Base-by-base conservation (phyloP, 805 yeast species). In the Saccharomyces paradoxus region DNA sequence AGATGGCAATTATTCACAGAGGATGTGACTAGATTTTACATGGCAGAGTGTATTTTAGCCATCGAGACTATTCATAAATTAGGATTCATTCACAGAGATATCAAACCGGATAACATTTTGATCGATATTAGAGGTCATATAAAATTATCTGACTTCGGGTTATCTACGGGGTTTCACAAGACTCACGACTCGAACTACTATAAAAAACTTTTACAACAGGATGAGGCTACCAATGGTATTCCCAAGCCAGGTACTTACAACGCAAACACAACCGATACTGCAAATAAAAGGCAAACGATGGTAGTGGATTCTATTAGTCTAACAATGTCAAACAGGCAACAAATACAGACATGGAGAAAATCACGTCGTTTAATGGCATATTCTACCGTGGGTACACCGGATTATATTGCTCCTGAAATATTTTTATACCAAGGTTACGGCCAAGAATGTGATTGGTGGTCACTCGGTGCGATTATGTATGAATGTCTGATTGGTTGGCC, bases 381-480 rank as follows among this genome's bases (percentile, higher is more conserved):
- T 67, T 89, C 96, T 7, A 91, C 97, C 0, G 97, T 90, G 30
- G 97, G 97, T 49, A 90, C 97, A 0, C 97, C 97, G 0, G 97
- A 90, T 70, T 90, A 90, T 68, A 90, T 90, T 70, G 97, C 97
- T 0, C 97, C 97, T 0, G 97, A 90, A 68, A 91, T 90, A 57
- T 90, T 90, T 64, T 77, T 89, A 50, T 89, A 89, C 63, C 94
- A 90, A 73, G 97, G 97, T 4, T 90, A 90, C 71, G 96, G 97
- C 12, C 96, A 89, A 72, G 96, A 90, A 67, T 90, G 97, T 73
- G 97, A 90, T 71, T 90, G 97, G 97, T 90, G 97, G 97, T 87
- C 96, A 8, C 73, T 90, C 48, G 97, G 97, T 30, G 96, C 96
- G 1, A 90, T 90, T 66, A 91, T 90, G 97, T 90, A 86, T 71